These are phyloP conservation scores for Penicillium hordei DNA, from an alignment of 2,329 filamentous ascomycete genomes.

Conservation along the genomic window DNA sequence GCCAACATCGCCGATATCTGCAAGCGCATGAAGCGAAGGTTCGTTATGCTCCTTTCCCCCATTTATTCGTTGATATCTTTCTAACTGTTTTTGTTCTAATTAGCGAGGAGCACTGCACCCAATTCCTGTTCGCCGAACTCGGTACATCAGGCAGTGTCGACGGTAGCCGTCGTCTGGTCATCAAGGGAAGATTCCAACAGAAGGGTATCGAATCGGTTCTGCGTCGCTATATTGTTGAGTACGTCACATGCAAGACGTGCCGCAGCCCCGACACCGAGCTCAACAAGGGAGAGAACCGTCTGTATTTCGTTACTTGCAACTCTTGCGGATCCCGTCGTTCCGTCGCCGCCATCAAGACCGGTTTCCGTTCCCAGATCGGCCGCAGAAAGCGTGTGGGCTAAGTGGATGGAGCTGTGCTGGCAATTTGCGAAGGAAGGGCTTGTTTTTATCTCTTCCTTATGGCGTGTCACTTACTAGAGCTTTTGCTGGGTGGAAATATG, in stretches of 20 bases:
- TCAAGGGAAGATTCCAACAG: conserved; percentile 99
- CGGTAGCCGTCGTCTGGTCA: conserved; percentile 87
- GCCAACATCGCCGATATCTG: conserved; percentile 98
- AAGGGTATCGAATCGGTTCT: conserved; percentile 98
- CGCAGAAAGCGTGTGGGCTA: conserved; percentile 95
- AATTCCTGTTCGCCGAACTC: conserved; percentile 96
- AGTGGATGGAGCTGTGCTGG: conserved; percentile 28
- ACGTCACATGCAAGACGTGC: conserved; percentile 99
- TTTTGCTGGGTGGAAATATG: conserved; percentile 20
- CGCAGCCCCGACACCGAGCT: conserved; percentile 91
- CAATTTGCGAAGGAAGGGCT: conserved; percentile 19
- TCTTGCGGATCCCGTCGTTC: conserved; percentile 78
- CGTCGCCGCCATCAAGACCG: conserved; percentile 98
- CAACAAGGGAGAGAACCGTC: conserved; percentile 97
- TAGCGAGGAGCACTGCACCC: conserved; percentile 94
- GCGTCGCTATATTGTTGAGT: conserved; percentile 70
- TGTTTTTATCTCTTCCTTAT: conserved; percentile 25
- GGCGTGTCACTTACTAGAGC: conserved; percentile 23
- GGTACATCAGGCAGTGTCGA: conserved; percentile 96
- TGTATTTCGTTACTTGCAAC: conserved; percentile 99
- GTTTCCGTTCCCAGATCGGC: conserved; percentile 99
- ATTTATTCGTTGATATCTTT: not conserved
- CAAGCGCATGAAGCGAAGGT: conserved; percentile 90
- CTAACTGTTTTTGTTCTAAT: not conserved
- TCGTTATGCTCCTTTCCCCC: not conserved